Percentiles rank a stretch among this genome's conserved stretches.
Evolutionary conservation across 148 eudicot genomes (phyloP).

Genomic region (Talinum fruticosum): DNA sequence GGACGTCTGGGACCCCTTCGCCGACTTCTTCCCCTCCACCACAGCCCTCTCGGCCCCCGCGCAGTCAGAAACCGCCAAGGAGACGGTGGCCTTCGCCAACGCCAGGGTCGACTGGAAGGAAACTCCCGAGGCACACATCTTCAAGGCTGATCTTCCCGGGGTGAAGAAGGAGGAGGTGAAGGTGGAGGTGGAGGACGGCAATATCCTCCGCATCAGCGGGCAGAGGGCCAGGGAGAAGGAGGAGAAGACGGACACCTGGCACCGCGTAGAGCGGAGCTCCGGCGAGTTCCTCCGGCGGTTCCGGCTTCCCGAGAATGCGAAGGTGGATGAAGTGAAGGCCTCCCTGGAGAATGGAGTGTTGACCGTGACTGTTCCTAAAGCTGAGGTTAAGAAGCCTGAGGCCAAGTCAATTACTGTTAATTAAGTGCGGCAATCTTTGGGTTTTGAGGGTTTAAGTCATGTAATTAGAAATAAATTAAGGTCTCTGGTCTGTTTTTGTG

Average conservation of each 20-base stretch:
- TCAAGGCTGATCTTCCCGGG: constrained; percentile 33
- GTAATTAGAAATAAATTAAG: background rate
- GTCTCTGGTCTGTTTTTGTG: too few relatives aligned
- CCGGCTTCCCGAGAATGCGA: constrained; percentile 32
- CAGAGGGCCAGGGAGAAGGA: constrained; percentile 26
- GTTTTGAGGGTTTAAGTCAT: background rate
- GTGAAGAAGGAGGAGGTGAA: constrained; percentile 19
- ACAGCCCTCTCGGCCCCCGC: background rate
- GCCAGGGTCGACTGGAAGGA: constrained; percentile 30
- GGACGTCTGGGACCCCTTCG: constrained; percentile 14
- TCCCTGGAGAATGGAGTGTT: constrained; percentile 27
- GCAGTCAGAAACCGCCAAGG: background rate
- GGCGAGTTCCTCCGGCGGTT: constrained; percentile 29
- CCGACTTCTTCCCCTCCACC: constrained; percentile 14
- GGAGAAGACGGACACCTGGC: constrained; percentile 34
- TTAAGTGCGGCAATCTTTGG: background rate
- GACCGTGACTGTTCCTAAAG: constrained; percentile 29
- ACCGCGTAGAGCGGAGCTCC: constrained; percentile 27
- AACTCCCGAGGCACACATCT: constrained; percentile 33
- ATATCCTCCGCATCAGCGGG: constrained; percentile 26
- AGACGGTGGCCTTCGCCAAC: constrained; percentile 15
- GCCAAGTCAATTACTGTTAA: background rate
- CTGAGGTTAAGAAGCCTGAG: constrained; percentile 6
- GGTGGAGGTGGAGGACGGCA: constrained; percentile 28
- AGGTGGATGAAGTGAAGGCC: constrained; percentile 29